phyloP scores from a whole-genome alignment of 108 stramenopile species.

The Cyclotella baltica region DNA sequence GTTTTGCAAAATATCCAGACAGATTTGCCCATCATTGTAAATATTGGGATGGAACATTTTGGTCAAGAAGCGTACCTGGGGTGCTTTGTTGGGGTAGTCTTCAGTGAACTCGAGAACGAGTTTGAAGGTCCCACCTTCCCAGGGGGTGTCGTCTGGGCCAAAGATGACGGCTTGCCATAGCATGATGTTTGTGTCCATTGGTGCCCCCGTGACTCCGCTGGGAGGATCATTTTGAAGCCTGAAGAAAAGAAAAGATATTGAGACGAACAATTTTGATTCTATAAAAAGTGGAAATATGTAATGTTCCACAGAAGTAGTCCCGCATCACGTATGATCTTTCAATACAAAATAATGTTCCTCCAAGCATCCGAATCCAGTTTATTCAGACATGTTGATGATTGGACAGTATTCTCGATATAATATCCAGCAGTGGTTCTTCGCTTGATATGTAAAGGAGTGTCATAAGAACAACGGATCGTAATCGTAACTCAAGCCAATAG shows the following conservation, averaged over 20 bases:
- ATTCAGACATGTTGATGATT: too few relatives aligned
- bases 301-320: too few relatives aligned
- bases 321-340: too few relatives aligned
- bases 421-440: too few relatives aligned
- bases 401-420: too few relatives aligned
- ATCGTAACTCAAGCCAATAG: too few relatives aligned
- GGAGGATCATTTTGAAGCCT: slow-evolving; percentile 98
- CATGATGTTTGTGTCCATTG: slow-evolving; percentile 99
- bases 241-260: not conserved
- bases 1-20: slow-evolving; percentile 99
- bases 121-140: slow-evolving; percentile 98
- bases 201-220: slow-evolving; percentile 97
- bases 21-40: slow-evolving; percentile 98
- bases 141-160: slow-evolving; percentile 99
- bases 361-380: too few relatives aligned
- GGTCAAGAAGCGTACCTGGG: slow-evolving; percentile 96
- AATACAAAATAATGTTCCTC: too few relatives aligned
- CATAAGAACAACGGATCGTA: too few relatives aligned
- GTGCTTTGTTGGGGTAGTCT: slow-evolving; percentile 99
- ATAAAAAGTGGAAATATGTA: too few relatives aligned
- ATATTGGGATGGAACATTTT: slow-evolving; percentile 99
- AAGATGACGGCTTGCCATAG: slow-evolving; percentile 98
- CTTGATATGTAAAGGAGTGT: too few relatives aligned
- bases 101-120: slow-evolving; percentile 97
- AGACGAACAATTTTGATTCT: too few relatives aligned